Evolutionary conservation across 805 yeast genomes (phyloP).

Genomic region (Monosporozyma aerobia): DNA sequence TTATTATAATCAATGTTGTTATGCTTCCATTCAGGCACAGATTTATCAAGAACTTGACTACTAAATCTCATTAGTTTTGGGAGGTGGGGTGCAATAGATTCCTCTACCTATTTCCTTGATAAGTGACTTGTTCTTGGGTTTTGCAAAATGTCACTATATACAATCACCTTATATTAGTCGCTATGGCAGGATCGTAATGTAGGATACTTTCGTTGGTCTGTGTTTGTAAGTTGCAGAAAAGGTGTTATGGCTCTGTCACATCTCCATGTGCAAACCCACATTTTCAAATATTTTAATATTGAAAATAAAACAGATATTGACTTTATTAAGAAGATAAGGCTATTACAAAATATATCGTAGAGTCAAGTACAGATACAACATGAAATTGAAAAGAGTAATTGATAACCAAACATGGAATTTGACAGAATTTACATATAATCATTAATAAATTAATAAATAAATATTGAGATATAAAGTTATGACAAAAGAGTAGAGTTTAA

Average conservation of each 20-base stretch:
- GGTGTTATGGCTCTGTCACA: not conserved
- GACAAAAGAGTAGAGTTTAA: not conserved
- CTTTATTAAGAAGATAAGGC: too few species aligned
- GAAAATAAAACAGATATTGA: too few species aligned
- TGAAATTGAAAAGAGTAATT: too few species aligned
- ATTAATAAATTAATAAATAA: conserved; percentile 1
- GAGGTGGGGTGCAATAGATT: not conserved
- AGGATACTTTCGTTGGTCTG: not conserved
- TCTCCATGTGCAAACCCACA: not conserved
- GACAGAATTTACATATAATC: not conserved
- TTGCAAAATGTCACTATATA: not conserved
- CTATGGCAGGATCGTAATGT: not conserved
- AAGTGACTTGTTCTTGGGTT: not conserved
- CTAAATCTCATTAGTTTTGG: conserved; percentile 70
- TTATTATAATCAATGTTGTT: conserved; percentile 80
- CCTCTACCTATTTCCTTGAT: not conserved
- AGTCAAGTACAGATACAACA: too few species aligned
- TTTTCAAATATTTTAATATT: too few species aligned
- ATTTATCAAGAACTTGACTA: conserved; percentile 56
- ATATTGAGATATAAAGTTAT: not conserved
- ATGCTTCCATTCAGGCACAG: conserved; percentile 82
- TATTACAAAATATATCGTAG: too few species aligned
- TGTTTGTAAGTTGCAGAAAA: not conserved
- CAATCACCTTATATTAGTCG: not conserved
- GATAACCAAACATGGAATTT: not conserved